A percentile compares a stretch with the other conserved stretches of the same genome.
Conservation (phyloP, 2,329 filamentous ascomycete genomes). For the Fusarium tuaranense region DNA sequence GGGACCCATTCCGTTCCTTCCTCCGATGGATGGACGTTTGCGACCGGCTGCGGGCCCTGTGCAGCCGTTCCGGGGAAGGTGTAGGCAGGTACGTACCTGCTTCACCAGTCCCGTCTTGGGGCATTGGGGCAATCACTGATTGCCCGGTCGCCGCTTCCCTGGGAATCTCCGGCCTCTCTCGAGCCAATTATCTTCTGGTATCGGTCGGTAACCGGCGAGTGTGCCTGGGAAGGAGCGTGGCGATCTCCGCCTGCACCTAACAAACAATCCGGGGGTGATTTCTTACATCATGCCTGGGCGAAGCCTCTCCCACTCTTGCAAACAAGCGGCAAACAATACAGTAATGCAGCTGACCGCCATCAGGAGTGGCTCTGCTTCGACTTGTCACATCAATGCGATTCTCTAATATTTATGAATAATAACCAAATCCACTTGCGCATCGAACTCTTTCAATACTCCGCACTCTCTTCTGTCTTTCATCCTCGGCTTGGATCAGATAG, state of each 20-base stretch:
- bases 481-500: conserved; percentile 25
- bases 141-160: neutral
- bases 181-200: conserved; percentile 18
- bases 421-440: neutral
- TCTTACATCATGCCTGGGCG: conserved; percentile 16
- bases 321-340: conserved; percentile 28
- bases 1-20: neutral
- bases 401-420: neutral
- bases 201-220: conserved; percentile 32
- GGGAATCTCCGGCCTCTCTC: neutral
- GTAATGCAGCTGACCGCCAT: conserved; percentile 28
- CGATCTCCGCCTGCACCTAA: conserved; percentile 47
- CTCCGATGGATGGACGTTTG: conserved; percentile 5
- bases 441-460: neutral
- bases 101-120: neutral
- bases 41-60: conserved; percentile 3
- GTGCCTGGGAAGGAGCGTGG: conserved; percentile 43
- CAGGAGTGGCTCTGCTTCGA: neutral
- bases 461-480: conserved; percentile 4
- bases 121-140: neutral
- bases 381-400: neutral
- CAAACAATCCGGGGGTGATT: conserved; percentile 16
- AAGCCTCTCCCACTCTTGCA: conserved; percentile 9
- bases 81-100: conserved; percentile 1
- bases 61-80: conserved; percentile 33